These are phyloP conservation scores for Magnaporthiopsis rhizophila DNA, from an alignment of 2,329 filamentous ascomycete genomes.

Conservation along the genomic window DNA sequence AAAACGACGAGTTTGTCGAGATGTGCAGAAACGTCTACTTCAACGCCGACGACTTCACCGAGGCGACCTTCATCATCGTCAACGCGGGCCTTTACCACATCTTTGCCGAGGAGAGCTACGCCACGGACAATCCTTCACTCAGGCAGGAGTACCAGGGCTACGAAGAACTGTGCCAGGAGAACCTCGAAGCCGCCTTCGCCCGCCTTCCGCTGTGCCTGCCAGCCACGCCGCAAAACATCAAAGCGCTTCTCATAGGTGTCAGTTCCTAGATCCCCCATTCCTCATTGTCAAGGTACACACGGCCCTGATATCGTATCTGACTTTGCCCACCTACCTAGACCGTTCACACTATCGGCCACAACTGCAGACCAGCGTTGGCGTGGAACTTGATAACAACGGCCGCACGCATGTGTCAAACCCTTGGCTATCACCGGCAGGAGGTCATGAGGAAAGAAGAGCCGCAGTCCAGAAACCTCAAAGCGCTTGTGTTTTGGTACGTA, in stretches of 20 bases:
- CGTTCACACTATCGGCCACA: conserved; percentile 1
- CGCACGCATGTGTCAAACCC: background rate
- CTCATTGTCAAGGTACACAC: background rate
- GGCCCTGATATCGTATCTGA: background rate
- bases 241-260: background rate
- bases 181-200: conserved; percentile 1
- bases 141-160: conserved; percentile 1
- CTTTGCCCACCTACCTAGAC: background rate
- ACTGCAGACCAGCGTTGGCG: background rate
- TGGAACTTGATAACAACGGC: conserved; percentile 4
- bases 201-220: conserved; percentile 3
- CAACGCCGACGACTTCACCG: conserved; percentile 1
- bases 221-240: conserved; percentile 1
- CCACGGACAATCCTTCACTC: background rate
- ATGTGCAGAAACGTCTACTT: conserved; percentile 5
- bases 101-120: conserved; percentile 3
- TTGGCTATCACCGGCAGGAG: conserved; percentile 1
- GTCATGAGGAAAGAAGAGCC: background rate
- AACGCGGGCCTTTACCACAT: conserved; percentile 3
- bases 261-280: background rate
- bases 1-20: background rate
- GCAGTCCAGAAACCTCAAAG: background rate
- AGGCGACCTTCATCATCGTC: conserved; percentile 4
- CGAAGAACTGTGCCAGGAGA: background rate
- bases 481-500: conserved; percentile 3